Evolutionary conservation across 306 rosid species (phyloP).

Genomic region (Neltuma alba): DNA sequence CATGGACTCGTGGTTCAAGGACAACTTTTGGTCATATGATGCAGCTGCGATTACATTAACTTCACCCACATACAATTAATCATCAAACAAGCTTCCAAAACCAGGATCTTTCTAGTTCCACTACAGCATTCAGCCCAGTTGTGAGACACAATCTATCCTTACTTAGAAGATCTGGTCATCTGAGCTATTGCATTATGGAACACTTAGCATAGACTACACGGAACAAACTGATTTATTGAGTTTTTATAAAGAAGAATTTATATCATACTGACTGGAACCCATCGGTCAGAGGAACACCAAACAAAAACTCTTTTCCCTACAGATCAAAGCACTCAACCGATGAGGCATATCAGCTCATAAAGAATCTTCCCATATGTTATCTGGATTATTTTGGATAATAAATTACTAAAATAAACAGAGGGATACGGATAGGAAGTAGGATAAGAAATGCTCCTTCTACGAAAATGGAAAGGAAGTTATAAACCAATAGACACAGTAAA

Average conservation of each 20-base stretch:
- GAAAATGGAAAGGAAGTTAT: neutral
- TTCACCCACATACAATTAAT: neutral
- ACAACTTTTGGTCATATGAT: slow-evolving; percentile 15
- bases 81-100: neutral
- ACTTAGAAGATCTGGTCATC: neutral
- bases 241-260: neutral
- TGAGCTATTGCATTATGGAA: neutral
- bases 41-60: neutral
- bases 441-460: neutral
- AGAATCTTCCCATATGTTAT: neutral
- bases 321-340: neutral
- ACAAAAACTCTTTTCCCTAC: neutral
- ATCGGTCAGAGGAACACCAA: neutral
- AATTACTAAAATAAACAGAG: neutral
- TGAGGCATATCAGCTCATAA: neutral
- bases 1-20: neutral
- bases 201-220: neutral
- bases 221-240: neutral
- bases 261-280: neutral
- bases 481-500: neutral
- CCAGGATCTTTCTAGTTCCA: neutral
- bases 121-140: neutral
- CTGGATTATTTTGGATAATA: neutral
- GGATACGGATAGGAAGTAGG: neutral
- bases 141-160: neutral